Conservation (phyloP, 805 yeast species). For the Candida rishiriensis region DNA sequence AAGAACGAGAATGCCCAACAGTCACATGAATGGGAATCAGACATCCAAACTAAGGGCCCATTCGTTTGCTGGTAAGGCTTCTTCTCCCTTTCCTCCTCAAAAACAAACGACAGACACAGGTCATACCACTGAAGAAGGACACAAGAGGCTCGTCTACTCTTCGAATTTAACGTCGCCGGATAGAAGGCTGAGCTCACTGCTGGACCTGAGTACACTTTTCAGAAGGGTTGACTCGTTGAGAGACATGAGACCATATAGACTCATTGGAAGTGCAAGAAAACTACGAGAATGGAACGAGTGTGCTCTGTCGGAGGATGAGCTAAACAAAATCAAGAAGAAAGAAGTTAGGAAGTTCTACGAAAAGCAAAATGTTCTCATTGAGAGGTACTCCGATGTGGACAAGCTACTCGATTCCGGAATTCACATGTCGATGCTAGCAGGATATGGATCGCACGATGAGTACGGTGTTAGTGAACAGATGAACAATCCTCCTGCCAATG, state of each 20-base stretch:
- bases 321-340: slow-evolving; percentile 23
- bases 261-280: slow-evolving; percentile 40
- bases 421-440: slow-evolving; percentile 57
- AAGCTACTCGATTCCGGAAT: slow-evolving; percentile 65
- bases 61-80: slow-evolving; percentile 8
- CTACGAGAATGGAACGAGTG: slow-evolving; percentile 37
- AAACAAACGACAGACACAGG: background rate
- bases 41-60: slow-evolving; percentile 1
- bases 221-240: slow-evolving; percentile 30
- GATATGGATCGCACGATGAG: slow-evolving; percentile 42
- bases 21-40: no score
- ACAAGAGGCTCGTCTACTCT: no score
- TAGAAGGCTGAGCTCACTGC: slow-evolving; percentile 22
- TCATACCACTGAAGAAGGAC: background rate
- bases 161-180: slow-evolving; percentile 10
- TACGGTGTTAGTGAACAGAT: slow-evolving; percentile 7
- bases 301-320: slow-evolving; percentile 19
- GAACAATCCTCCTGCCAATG: slow-evolving; percentile 51
- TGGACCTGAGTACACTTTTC: slow-evolving; percentile 15
- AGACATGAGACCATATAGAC: slow-evolving; percentile 40
- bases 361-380: slow-evolving; percentile 56
- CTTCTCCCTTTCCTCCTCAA: background rate
- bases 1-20: background rate
- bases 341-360: slow-evolving; percentile 42
- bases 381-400: slow-evolving; percentile 56